Evolutionary conservation across 1,284 basidiomycete species (phyloP), one percentile per base, ranked within the genome.

Genomic region (Irpex rosettiformis): DNA sequence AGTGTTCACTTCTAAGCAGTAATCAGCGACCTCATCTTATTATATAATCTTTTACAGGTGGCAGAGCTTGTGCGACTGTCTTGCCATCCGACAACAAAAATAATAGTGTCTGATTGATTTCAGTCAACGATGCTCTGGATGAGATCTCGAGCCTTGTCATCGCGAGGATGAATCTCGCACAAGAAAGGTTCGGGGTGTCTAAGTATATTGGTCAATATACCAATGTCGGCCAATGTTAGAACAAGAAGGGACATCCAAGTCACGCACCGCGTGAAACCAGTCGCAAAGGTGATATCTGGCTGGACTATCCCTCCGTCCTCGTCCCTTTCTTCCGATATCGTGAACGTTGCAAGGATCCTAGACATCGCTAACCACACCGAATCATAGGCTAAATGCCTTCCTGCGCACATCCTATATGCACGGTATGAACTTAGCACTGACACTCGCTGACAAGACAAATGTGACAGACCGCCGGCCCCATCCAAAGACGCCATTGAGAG

Each of bases 111-210:
- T n/a, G n/a, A n/a, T n/a, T n/a, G n/a, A n/a, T n/a, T n/a, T n/a
- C n/a, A n/a, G n/a, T n/a, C n/a, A n/a, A n/a, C n/a, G n/a, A n/a
- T n/a, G n/a, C n/a, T n/a, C n/a, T n/a, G n/a, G n/a, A 61, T 55
- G 45, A 62, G 40, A 5, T 37, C 22, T 10, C 37, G 53, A 6
- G 62, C 60, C 10, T 48, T 33, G 3, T 40, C 25, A 13, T 60
- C 58, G 11, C 62, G 56, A 24, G 62, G 62, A 22, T 54, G 55
- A 48, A 63, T 60, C n/a, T 45, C 33, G 40, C 59, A 63, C 25
- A n/a, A 25, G 51, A 63, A 61, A 2, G 62, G 57, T 4, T 30
- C 22, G 7, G 60, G 60, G 30, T 58, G 57, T 27, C 62, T 63
- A 29, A 2, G 16, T 25, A 11, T 28, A n/a, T 22, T 1, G 18